Conservation (phyloP, 2,329 filamentous ascomycete genomes). For the Trichoderma guizhouense region DNA sequence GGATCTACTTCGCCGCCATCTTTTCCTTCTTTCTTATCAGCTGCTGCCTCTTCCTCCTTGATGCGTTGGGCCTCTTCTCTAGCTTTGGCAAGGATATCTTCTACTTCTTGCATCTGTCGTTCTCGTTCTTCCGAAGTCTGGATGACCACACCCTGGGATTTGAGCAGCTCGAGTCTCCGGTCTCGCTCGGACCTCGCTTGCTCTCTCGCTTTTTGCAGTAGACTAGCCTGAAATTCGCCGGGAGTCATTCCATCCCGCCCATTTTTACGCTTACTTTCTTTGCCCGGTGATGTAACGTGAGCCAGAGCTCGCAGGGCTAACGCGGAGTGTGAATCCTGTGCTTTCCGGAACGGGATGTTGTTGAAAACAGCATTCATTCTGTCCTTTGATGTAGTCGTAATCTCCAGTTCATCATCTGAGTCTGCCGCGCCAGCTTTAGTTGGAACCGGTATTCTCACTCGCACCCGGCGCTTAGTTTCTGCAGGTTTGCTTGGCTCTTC, state of each 20-base stretch:
- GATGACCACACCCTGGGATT: conserved; percentile 74
- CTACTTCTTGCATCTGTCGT: conserved; percentile 75
- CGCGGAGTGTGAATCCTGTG: conserved; percentile 62
- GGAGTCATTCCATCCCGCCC: conserved; percentile 60
- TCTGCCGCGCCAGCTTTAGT: conserved; percentile 40
- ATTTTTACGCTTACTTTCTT: conserved; percentile 42
- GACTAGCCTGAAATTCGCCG: conserved; percentile 63
- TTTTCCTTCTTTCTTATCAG: conserved; percentile 62
- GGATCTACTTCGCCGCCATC: conserved; percentile 47
- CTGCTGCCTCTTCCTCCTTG: conserved; percentile 70
- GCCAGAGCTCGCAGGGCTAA: conserved; percentile 71
- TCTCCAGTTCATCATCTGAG: conserved; percentile 62
- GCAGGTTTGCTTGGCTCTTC: conserved; percentile 24
- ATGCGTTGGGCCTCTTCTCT: conserved; percentile 73
- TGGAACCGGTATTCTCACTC: conserved; percentile 46
- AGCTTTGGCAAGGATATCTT: conserved; percentile 83
- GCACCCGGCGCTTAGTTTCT: conserved; percentile 45
- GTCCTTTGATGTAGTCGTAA: conserved; percentile 49
- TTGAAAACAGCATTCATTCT: conserved; percentile 66
- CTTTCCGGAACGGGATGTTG: conserved; percentile 59
- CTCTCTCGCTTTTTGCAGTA: conserved; percentile 70
- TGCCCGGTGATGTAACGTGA: conserved; percentile 63
- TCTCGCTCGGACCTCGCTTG: conserved; percentile 78
- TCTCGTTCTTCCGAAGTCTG: conserved; percentile 85
- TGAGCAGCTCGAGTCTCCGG: conserved; percentile 71